Base-by-base conservation (phyloP, 2,329 filamentous ascomycete genomes). In the Falciphora oryzae region DNA sequence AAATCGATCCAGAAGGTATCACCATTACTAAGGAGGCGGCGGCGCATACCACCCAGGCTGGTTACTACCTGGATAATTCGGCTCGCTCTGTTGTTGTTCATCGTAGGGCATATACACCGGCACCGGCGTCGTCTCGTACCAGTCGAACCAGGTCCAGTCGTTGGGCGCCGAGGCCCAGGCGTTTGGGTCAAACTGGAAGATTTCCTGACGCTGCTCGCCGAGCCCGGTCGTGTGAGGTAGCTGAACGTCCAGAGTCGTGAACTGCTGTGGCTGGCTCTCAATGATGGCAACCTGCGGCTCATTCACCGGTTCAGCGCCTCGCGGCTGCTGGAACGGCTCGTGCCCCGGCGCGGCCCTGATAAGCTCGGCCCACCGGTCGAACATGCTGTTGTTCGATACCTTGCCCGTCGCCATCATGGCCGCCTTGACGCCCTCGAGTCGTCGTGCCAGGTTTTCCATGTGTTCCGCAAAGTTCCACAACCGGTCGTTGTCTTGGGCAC, bases 301-400 rank as follows among this genome's bases (percentile, higher is more conserved):
- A 4, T 11, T 6, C 56, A 25, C 56, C 27, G n/a, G n/a, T 6
- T 28, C 56, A 10, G 14, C 56, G 56, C 13, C 27, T 16, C 29
- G 57, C 18, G 57, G 27, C 57, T 58, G 57, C 57, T 31, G 27
- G 57, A 31, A 58, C 57, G 57, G 29, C 57, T 58, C 57, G 57
- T 16, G 57, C 6, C 27, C 27, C 57, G 29, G 57, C 27, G 29
- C 22, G 14, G 38, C 27, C 38, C 61, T 62, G 56, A 69, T 38
- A 1, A 68, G 69, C 25, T 57, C 64, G 1, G 69, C 69, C 56
- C 68, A 69, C 5, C 61, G 57, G 11, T 68, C 68, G 65, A 63
- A 71, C 8, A 65, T 64, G 7, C 60, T 59, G 59, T 67, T 69
- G 28, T 65, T 62, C 22, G 67, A 62, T 2, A 50, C 29, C 22